Conservation (phyloP, 768 basidiomycete genomes). For the Mycena vitilis region DNA sequence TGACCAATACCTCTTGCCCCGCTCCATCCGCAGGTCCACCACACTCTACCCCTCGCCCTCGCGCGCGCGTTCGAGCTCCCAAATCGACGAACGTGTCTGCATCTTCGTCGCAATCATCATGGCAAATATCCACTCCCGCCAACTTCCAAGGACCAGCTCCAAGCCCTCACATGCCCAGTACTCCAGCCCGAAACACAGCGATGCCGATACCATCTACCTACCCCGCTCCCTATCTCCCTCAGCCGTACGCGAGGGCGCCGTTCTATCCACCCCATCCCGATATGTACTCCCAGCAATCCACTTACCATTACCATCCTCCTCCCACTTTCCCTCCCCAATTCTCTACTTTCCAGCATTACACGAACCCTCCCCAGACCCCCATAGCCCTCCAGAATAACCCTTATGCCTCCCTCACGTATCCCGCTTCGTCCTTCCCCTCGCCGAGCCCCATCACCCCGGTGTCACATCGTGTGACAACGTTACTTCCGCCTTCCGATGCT, state of each 20-base stretch:
- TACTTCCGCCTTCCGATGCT: background rate
- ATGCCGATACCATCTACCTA: background rate
- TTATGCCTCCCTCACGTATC: background rate
- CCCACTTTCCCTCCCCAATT: background rate
- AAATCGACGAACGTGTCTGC: background rate
- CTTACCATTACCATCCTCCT: background rate
- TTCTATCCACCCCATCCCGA: background rate
- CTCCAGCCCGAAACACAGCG: background rate
- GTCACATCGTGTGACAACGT: background rate
- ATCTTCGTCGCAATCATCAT: background rate
- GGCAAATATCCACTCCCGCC: background rate
- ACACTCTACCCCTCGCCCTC: background rate
- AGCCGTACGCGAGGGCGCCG: background rate
- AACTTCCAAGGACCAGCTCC: background rate
- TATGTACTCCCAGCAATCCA: background rate
- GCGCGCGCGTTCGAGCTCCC: background rate
- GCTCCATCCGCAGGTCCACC: background rate
- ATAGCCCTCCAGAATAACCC: background rate
- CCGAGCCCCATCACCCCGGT: background rate
- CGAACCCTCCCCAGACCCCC: background rate
- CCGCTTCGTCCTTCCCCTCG: background rate
- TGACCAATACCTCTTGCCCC: background rate
- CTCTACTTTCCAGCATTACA: background rate
- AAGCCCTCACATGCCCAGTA: background rate
- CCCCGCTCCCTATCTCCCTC: background rate